Base-by-base conservation (phyloP, 148 eudicot genomes). In the Tetragonia tetragonoides region DNA sequence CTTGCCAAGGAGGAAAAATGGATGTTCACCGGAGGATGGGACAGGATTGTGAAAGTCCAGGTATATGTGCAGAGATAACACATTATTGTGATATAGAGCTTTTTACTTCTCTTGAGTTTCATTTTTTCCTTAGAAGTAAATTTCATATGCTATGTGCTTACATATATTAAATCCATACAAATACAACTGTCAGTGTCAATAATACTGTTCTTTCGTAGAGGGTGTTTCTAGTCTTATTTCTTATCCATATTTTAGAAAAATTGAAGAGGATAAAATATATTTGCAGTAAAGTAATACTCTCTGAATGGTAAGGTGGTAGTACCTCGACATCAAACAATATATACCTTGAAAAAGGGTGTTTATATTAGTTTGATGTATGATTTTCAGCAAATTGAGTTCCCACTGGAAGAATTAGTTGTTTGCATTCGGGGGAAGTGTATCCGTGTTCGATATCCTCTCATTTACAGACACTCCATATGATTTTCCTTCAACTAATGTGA, bases 11-110 rank as follows among this genome's bases (percentile, higher is more conserved):
- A 89, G 71, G 94, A 82, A 14, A 87, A 77, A 71, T 85, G 89
- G 92, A 73, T 95, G 62, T 89, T 90, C 79, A 86, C 90, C 17
- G 98, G 97, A 68, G 98, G 97, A 54, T 91, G 92, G 96, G 93
- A 90, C 85, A 91, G 81, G 81, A 88, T 79, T 42, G 79, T 95
- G 41, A 86, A 78, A 51, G 80, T 95, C 39, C 95, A 90, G 95
- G 98, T 94, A 87, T 47, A 42, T 72, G 38, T 20, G 20, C 23
- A 56, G 20, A 34, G 15, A 10, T 3, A 5, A 72, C 21, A 21
- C 6, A 21, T 4, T 14, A 38, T 71, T 61, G 42, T 54, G 21
- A 57, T 66, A 18, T 8, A 23, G 53, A 1, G 61, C 4, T 23
- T 28, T 56, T 24, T 54, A 49, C 16, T 34, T 53, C 9, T 53